phyloP scores from a whole-genome alignment of 306 rosid species.

The Cicer chorassanicum region DNA sequence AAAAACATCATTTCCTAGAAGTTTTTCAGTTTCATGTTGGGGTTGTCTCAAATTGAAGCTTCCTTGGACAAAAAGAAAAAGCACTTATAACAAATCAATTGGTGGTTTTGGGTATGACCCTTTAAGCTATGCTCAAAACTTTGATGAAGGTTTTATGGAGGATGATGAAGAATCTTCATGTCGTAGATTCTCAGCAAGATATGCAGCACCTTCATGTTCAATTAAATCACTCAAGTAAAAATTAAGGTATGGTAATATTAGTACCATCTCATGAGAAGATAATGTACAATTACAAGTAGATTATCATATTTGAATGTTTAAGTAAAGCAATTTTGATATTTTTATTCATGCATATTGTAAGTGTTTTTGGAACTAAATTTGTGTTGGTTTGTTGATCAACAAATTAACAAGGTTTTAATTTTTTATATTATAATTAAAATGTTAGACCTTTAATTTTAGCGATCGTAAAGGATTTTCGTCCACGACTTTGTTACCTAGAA shows the following conservation, averaged over 20 bases:
- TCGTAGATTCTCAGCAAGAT: conserved; percentile 71
- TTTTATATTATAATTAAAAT: too few relatives aligned
- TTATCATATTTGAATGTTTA: conserved; percentile 1
- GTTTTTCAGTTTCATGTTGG: conserved; percentile 61
- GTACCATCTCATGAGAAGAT: background rate
- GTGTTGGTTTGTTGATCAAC: too few relatives aligned
- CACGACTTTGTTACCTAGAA: too few relatives aligned
- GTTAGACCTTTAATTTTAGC: too few relatives aligned
- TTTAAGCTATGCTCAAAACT: conserved; percentile 77
- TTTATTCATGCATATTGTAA: background rate
- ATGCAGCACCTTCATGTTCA: conserved; percentile 56
- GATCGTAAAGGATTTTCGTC: too few relatives aligned
- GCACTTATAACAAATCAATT: conserved; percentile 43
- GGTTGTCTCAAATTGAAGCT: conserved; percentile 66
- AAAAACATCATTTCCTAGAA: conserved; percentile 49
- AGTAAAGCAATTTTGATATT: background rate
- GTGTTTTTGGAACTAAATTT: too few relatives aligned
- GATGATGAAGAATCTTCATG: conserved; percentile 44
- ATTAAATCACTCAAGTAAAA: conserved; percentile 47
- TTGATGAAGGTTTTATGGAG: conserved; percentile 66
- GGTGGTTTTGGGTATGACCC: conserved; percentile 69
- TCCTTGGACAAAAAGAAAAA: conserved; percentile 51
- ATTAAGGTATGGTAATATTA: conserved; percentile 5
- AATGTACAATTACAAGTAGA: background rate
- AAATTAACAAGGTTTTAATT: too few relatives aligned